phyloP scores from a whole-genome alignment of 768 basidiomycete genomes.

The Dioszegia hungarica region DNA sequence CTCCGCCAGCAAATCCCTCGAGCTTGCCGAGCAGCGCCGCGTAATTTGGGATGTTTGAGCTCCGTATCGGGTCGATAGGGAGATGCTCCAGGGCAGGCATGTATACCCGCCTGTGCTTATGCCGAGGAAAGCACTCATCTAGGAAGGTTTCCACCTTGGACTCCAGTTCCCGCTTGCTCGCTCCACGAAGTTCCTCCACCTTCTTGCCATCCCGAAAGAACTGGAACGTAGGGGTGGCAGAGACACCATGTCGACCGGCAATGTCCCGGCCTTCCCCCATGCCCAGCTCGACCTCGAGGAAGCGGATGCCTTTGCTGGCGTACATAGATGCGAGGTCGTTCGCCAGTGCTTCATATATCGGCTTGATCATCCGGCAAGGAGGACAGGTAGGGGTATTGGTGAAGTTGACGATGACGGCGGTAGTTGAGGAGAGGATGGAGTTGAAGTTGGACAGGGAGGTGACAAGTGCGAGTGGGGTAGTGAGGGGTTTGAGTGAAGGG shows the following conservation, averaged over 20 bases:
- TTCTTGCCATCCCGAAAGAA: conserved; percentile 67
- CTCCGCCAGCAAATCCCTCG: conserved; percentile 18
- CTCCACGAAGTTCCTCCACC: conserved; percentile 36
- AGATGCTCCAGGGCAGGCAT: conserved; percentile 26
- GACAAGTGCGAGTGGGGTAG: conserved; percentile 26
- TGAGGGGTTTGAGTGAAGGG: conserved; percentile 8
- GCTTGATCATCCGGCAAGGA: conserved; percentile 78
- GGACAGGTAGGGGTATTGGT: conserved; percentile 66
- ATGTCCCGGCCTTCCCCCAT: conserved; percentile 62
- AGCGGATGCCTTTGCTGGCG: conserved; percentile 49
- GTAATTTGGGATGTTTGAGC: conserved; percentile 22
- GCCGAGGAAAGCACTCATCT: conserved; percentile 30
- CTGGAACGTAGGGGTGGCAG: conserved; percentile 80
- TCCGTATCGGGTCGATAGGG: conserved; percentile 23
- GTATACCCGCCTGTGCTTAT: conserved; percentile 34
- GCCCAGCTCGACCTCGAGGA: conserved; percentile 77
- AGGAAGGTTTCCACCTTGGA: conserved; percentile 30
- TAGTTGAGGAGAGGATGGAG: conserved; percentile 61
- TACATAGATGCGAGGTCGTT: conserved; percentile 53
- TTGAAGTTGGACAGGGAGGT: conserved; percentile 63
- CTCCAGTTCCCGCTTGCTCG: conserved; percentile 28
- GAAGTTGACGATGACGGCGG: conserved; percentile 74
- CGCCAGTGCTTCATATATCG: conserved; percentile 73
- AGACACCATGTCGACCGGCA: conserved; percentile 61
- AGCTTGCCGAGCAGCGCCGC: conserved; percentile 29